A percentile compares a stretch with the other conserved stretches of the same genome.
Conservation (phyloP, 164 flowering plant species). For the Nelumbo lutea region DNA sequence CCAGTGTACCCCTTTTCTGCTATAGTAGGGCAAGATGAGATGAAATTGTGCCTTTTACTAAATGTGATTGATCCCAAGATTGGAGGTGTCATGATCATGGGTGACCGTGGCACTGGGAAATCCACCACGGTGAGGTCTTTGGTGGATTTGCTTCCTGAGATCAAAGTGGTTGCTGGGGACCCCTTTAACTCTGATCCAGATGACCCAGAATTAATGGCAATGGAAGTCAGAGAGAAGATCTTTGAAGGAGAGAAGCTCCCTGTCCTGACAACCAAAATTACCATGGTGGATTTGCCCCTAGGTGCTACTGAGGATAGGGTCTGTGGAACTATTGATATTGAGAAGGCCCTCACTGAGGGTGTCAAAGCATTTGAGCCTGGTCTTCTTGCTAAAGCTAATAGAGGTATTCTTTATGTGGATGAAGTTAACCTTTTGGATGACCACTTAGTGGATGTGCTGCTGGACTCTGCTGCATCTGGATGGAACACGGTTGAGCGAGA, state of each 20-base stretch:
- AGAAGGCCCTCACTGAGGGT: slow-evolving; percentile 93
- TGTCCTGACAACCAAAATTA: slow-evolving; percentile 58
- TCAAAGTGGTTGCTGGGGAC: slow-evolving; percentile 71
- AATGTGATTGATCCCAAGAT: slow-evolving; percentile 98
- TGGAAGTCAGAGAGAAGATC: slow-evolving; percentile 71
- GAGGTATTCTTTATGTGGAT: slow-evolving; percentile 96
- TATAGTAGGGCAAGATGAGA: slow-evolving; percentile 96
- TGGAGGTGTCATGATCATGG: slow-evolving; percentile 99
- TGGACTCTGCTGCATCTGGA: slow-evolving; percentile 95
- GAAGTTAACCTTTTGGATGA: slow-evolving; percentile 96
- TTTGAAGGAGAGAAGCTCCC: slow-evolving; percentile 53
- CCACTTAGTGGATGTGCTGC: slow-evolving; percentile 82
- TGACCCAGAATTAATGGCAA: slow-evolving; percentile 83
- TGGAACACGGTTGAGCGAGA: slow-evolving; percentile 99
- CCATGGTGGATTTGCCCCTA: slow-evolving; percentile 95
- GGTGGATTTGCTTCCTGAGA: slow-evolving; percentile 90
- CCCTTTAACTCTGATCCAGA: slow-evolving; percentile 94
- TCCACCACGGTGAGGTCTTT: slow-evolving; percentile 91
- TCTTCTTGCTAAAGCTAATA: slow-evolving; percentile 87
- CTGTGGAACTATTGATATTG: slow-evolving; percentile 96
- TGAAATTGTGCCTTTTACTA: slow-evolving; percentile 87
- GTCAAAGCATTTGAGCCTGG: slow-evolving; percentile 98
- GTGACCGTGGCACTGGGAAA: slow-evolving; percentile 95
- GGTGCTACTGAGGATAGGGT: slow-evolving; percentile 97
- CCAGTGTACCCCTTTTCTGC: slow-evolving; percentile 96